phyloP scores from a whole-genome alignment of 202 grass and related monocot genomes.

The Panicum hallii region DNA sequence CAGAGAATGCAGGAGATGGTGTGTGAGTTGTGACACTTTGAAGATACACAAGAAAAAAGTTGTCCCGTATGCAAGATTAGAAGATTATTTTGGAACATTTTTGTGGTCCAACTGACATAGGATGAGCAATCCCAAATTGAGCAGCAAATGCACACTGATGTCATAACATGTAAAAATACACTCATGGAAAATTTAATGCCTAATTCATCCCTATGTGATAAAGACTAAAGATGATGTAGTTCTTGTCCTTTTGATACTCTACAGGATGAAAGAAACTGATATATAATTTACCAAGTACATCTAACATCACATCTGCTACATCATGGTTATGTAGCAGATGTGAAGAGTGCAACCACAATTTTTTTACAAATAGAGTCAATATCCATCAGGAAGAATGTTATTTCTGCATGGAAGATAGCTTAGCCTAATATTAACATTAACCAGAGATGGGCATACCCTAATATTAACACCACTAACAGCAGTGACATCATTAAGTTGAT shows the following conservation, averaged over 20 bases:
- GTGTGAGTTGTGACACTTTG: neutral
- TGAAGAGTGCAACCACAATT: neutral
- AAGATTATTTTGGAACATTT: neutral
- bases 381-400: neutral
- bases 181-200: conserved; percentile 6
- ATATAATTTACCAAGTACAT: neutral
- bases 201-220: neutral
- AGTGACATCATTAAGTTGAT: conserved; percentile 98
- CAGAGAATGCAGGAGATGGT: neutral
- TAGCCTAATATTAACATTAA: conserved; percentile 31
- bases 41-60: neutral
- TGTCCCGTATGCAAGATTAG: neutral
- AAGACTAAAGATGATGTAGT: neutral
- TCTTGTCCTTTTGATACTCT: neutral
- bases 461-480: conserved; percentile 98
- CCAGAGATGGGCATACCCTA: conserved; percentile 62
- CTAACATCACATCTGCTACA: neutral
- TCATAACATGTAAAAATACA: conserved; percentile 11
- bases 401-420: conserved; percentile 30
- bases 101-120: neutral
- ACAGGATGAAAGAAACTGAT: neutral
- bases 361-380: neutral
- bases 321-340: conserved; percentile 5
- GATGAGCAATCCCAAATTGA: neutral
- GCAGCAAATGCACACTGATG: neutral